Conservation (phyloP, 345 rosid genomes). For the Nephelium lappaceum region DNA sequence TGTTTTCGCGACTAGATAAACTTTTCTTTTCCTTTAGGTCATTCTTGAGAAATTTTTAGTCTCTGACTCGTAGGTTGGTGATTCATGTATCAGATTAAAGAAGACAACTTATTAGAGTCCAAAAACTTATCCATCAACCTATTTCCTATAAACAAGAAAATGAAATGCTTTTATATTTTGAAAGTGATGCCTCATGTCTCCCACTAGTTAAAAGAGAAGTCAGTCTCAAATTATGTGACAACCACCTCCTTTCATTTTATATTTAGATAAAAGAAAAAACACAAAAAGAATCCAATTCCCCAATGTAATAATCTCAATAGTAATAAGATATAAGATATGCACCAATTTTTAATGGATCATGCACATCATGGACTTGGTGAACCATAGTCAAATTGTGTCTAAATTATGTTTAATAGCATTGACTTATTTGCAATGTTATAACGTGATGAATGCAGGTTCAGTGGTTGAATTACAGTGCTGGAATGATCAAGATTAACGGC, state of each 20-base stretch:
- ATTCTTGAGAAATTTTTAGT: too few relatives aligned
- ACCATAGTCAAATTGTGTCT: not conserved
- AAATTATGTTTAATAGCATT: too few relatives aligned
- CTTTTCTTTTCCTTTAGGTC: too few relatives aligned
- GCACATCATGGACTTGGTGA: not conserved
- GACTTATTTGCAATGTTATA: not conserved
- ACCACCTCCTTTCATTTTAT: too few relatives aligned
- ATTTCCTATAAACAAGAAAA: not conserved
- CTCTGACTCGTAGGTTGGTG: too few relatives aligned
- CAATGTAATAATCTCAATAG: not conserved
- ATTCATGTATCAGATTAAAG: too few relatives aligned
- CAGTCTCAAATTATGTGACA: not conserved
- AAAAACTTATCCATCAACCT: not conserved
- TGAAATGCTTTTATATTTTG: too few relatives aligned
- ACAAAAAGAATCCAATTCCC: not conserved
- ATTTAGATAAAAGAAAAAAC: too few relatives aligned
- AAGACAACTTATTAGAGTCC: too few relatives aligned
- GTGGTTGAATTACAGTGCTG: constrained; percentile 48
- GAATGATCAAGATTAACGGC: constrained; percentile 49
- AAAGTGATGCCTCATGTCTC: not conserved
- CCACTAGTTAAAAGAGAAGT: not conserved
- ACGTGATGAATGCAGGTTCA: constrained; percentile 40
- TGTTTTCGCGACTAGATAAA: too few relatives aligned
- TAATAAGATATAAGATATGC: constrained; percentile 13
- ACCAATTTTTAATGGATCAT: too few relatives aligned